A percentile compares a stretch with the other conserved stretches of the same genome.
phyloP scores from a whole-genome alignment of 2,329 filamentous ascomycete species.

The Neurospora sp. region DNA sequence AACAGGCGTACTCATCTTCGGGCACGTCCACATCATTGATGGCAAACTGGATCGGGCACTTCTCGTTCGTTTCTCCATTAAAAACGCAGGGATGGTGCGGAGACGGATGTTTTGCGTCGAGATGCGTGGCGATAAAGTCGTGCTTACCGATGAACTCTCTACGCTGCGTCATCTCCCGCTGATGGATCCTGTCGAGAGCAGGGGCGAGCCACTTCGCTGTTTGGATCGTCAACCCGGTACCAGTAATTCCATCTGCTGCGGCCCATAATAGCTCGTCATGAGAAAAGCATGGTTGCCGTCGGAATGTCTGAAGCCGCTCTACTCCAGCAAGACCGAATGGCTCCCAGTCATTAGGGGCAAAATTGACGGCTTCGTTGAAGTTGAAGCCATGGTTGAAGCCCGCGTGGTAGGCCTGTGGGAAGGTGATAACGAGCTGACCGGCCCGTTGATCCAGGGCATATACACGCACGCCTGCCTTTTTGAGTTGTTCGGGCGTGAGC shows the following conservation, averaged over 20 bases:
- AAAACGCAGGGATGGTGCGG: conserved; percentile 45
- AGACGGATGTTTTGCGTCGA: conserved; percentile 45
- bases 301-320: conserved; percentile 74
- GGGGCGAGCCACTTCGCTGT: conserved; percentile 93
- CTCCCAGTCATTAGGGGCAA: conserved; percentile 92
- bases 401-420: conserved; percentile 92
- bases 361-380: conserved; percentile 98
- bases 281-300: conserved; percentile 90
- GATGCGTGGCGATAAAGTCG: conserved; percentile 15
- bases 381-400: conserved; percentile 99
- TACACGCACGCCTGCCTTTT: conserved; percentile 84
- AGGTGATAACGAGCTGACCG: conserved; percentile 92
- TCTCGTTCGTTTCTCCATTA: conserved; percentile 34
- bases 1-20: conserved; percentile 89
- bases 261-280: conserved; percentile 92
- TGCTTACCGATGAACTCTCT: conserved; percentile 47
- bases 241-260: conserved; percentile 68
- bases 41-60: conserved; percentile 52
- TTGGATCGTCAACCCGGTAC: conserved; percentile 58
- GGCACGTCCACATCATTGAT: conserved; percentile 64
- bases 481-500: conserved; percentile 82
- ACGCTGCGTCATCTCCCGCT: conserved; percentile 61
- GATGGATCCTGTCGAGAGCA: conserved; percentile 67
- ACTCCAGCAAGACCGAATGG: conserved; percentile 81
- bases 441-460: conserved; percentile 94